phyloP scores from a whole-genome alignment of 2,329 filamentous ascomycete genomes.

The Davidsoniella virescens region DNA sequence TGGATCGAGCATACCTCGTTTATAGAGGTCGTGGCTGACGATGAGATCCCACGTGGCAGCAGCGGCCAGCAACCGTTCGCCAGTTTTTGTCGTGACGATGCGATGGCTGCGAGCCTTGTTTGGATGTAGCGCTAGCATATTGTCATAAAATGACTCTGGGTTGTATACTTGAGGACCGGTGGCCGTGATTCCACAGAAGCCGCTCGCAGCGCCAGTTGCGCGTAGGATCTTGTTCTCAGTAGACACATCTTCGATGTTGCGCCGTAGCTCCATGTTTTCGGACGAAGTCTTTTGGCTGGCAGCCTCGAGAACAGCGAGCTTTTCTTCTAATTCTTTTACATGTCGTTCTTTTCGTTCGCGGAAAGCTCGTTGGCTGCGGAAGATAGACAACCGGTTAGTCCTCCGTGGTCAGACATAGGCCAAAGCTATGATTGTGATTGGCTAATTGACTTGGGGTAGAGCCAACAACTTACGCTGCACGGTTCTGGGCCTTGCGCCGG shows the following conservation, averaged over 20 bases:
- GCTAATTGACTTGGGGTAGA: conserved; percentile 1
- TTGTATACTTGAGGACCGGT: conserved; percentile 56
- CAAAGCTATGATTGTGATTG: conserved; percentile 11
- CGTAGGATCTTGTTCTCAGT: conserved; percentile 90
- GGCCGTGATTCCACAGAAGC: conserved; percentile 22
- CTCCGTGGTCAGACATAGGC: background rate
- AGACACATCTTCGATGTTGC: conserved; percentile 64
- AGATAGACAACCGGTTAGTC: background rate
- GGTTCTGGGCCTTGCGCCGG: conserved; percentile 43
- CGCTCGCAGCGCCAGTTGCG: conserved; percentile 36
- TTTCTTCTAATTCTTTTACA: conserved; percentile 75
- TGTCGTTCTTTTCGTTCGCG: conserved; percentile 90
- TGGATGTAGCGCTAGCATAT: conserved; percentile 42
- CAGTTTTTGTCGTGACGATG: conserved; percentile 47
- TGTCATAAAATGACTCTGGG: conserved; percentile 55
- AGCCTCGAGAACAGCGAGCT: conserved; percentile 62
- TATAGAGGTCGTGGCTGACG: conserved; percentile 61
- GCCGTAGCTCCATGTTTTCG: conserved; percentile 77
- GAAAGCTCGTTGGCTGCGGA: conserved; percentile 76
- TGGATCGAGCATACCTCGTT: conserved; percentile 64
- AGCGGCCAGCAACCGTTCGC: conserved; percentile 54
- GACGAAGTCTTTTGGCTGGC: conserved; percentile 54
- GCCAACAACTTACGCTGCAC: conserved; percentile 37
- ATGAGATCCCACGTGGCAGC: conserved; percentile 84
- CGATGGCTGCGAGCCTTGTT: conserved; percentile 52